Evolutionary conservation across 2,329 filamentous ascomycete species (phyloP).

Genomic region (Colletotrichum sojae): DNA sequence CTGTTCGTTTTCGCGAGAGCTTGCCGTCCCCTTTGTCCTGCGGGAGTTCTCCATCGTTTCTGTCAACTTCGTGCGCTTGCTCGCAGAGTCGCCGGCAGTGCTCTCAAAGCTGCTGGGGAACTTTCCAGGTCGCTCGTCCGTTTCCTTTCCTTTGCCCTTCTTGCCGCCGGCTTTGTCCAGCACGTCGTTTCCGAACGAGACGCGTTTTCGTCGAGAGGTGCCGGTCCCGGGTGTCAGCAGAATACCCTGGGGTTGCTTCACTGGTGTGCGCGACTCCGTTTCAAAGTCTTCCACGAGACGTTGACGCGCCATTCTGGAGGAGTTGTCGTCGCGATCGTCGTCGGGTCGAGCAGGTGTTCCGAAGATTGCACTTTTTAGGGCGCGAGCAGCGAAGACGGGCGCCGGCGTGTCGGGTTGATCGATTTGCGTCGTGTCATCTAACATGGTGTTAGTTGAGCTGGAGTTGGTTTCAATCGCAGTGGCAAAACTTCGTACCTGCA

Average conservation of each 20-base stretch:
- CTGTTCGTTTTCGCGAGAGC: conserved; percentile 28
- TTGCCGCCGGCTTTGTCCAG: conserved; percentile 53
- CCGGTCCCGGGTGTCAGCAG: conserved; percentile 75
- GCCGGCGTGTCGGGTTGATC: conserved; percentile 76
- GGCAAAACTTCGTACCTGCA: conserved; percentile 38
- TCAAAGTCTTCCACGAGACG: conserved; percentile 40
- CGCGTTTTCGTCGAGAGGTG: conserved; percentile 72
- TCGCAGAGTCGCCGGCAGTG: conserved; percentile 41
- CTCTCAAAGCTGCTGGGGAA: conserved; percentile 47
- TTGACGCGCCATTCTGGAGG: conserved; percentile 26
- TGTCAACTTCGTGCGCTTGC: conserved; percentile 60
- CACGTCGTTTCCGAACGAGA: conserved; percentile 74
- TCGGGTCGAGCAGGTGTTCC: conserved; percentile 66
- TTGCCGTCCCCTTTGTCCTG: conserved; percentile 44
- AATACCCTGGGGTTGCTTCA: conserved; percentile 68
- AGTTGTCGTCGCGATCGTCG: conserved; percentile 50
- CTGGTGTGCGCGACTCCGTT: conserved; percentile 59
- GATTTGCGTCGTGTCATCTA: conserved; percentile 60
- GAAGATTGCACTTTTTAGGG: conserved; percentile 75
- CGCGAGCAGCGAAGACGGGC: conserved; percentile 76
- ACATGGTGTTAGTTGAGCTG: neutral
- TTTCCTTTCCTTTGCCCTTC: conserved; percentile 46
- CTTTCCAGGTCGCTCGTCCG: conserved; percentile 49
- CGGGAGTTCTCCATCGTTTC: conserved; percentile 62
- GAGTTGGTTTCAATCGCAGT: neutral